Conservation (phyloP, 805 yeast genomes). For the Pichia pseudocactophila region DNA sequence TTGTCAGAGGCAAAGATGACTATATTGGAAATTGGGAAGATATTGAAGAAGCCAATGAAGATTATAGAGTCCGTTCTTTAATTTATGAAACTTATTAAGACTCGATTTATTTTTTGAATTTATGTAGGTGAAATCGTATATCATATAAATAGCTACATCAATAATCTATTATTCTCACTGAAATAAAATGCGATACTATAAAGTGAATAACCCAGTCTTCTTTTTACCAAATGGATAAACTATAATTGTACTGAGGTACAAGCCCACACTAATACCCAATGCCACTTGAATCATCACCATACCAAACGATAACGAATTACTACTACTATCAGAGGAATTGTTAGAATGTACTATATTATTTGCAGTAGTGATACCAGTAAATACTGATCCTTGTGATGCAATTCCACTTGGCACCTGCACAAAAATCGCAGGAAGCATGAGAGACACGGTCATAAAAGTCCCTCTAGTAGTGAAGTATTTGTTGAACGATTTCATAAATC, state of each 20-base stretch:
- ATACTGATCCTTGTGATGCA: constrained; percentile 78
- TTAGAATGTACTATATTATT: constrained; percentile 46
- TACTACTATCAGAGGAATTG: constrained; percentile 17
- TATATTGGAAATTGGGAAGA: constrained; percentile 81
- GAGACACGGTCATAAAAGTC: constrained; percentile 69
- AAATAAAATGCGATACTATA: too few relatives aligned
- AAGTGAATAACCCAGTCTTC: constrained; percentile 77
- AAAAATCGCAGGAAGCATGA: constrained; percentile 92
- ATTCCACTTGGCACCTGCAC: constrained; percentile 94
- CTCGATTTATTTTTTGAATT: not conserved
- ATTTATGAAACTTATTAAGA: constrained; percentile 52
- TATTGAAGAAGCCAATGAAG: constrained; percentile 80
- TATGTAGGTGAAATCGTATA: not conserved
- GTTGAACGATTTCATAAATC: constrained; percentile 63
- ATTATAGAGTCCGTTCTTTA: constrained; percentile 52
- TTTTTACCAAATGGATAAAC: constrained; percentile 92
- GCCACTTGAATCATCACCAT: constrained; percentile 87
- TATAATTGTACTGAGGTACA: constrained; percentile 81
- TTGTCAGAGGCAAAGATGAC: constrained; percentile 75
- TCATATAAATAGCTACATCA: too few relatives aligned
- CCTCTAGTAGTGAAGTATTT: constrained; percentile 18
- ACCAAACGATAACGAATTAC: constrained; percentile 46
- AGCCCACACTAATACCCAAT: constrained; percentile 88
- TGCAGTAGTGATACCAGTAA: constrained; percentile 74
- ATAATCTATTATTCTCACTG: too few relatives aligned